Evolutionary conservation across 169 alveolate species (phyloP), one percentile per base, ranked within the genome.

Genomic region (Plasmodium gaboni): DNA sequence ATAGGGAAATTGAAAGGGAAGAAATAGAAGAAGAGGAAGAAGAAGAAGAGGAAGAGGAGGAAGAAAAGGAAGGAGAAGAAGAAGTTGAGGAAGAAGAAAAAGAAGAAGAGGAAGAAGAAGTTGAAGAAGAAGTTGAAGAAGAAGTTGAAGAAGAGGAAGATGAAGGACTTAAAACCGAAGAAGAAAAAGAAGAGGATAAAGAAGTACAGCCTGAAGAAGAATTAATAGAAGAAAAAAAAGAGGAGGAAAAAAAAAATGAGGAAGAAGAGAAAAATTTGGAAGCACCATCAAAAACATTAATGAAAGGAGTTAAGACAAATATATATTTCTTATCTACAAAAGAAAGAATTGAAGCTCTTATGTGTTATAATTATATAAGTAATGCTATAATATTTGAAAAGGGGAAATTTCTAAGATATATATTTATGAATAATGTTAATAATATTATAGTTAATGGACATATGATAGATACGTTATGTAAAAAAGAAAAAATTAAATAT

Each of bases 341-440:
- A 57, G 88, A 76, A 76, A 76, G 24, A 65, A 65, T 76, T 26
- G 73, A 63, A 13, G 73, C 74, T 8, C 15, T 57, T 26, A 61
- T 76, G 88, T 76, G 88, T 12, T 76, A 76, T 57, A 76, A 76
- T 48, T 76, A 76, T 44, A 76, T 48, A 44, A 63, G 88, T 42
- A 65, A 76, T 50, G 88, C 88, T 38, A 71, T 76, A 17, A 71
- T 64, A 13, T 76, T 76, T 68, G 88, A 76, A 76, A 76, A 76
- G 51, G 88, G 48, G 10, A 64, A 70, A 8, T 64, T 48, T 50
- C 57, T 76, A 76, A 76, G 88, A 44, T 76, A 76, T 57, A 24
- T 76, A 9, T 76, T 63, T 22, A 61, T 76, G 44, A 76, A 76
- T 26, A 63, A 74, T 26, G 65, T 76, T 38, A 76, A 57, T 57